A percentile compares a stretch with the other conserved stretches of the same genome.
phyloP scores from a whole-genome alignment of 441 rosid genomes.

The Gossypium davidsonii region DNA sequence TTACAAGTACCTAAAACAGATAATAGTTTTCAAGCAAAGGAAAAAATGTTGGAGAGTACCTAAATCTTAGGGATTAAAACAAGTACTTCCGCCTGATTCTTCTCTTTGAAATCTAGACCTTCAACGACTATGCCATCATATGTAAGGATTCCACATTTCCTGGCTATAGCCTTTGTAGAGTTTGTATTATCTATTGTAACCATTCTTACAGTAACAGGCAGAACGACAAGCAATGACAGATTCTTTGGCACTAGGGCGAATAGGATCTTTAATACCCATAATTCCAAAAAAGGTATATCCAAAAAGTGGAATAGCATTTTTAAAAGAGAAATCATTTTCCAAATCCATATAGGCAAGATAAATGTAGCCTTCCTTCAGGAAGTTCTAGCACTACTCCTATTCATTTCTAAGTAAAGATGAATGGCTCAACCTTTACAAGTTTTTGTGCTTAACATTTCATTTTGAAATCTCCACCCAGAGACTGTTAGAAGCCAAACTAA shows the following conservation, averaged over 20 bases:
- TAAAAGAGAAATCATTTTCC: conserved; percentile 42
- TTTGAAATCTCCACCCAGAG: conserved; percentile 73
- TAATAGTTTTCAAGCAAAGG: not conserved
- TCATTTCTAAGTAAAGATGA: conserved; percentile 62
- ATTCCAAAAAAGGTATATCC: conserved; percentile 64
- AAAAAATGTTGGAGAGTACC: conserved; percentile 28
- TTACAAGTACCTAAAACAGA: not conserved
- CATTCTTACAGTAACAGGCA: conserved; percentile 55
- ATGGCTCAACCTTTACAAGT: conserved; percentile 72
- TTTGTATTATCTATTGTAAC: conserved; percentile 68
- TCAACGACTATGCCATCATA: conserved; percentile 61
- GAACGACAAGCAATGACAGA: conserved; percentile 57
- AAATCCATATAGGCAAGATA: conserved; percentile 56
- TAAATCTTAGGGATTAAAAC: conserved; percentile 74
- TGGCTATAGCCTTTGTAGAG: conserved; percentile 69
- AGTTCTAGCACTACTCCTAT: conserved; percentile 70
- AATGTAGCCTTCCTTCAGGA: conserved; percentile 43
- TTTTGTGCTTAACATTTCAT: conserved; percentile 41
- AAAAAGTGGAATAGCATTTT: conserved; percentile 46
- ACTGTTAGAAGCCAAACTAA: conserved; percentile 47
- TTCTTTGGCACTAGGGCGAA: conserved; percentile 65
- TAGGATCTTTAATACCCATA: conserved; percentile 71
- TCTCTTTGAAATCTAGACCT: conserved; percentile 64
- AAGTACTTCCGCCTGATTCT: conserved; percentile 50
- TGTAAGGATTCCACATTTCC: conserved; percentile 67